A percentile compares a stretch with the other conserved stretches of the same genome.
These are phyloP conservation scores for Akanthomyces dipterigenus DNA, from an alignment of 2,329 filamentous ascomycete genomes.

Conservation along the genomic window DNA sequence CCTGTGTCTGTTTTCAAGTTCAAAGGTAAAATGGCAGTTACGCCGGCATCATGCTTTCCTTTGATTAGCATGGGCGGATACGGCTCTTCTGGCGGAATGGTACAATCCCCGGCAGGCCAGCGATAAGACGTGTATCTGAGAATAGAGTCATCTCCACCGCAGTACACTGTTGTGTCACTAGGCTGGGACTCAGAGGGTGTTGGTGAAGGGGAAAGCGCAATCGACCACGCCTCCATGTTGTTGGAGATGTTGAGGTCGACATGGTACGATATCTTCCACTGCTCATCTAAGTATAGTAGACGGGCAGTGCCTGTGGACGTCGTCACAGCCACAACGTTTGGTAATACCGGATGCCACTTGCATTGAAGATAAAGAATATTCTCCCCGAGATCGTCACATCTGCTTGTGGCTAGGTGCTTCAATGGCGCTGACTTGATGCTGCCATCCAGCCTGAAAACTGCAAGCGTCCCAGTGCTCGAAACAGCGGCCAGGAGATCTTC, in stretches of 20 bases:
- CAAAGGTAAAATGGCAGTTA: constrained; percentile 78
- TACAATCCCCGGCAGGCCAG: constrained; percentile 13
- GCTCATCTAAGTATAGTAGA: constrained; percentile 41
- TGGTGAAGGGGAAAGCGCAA: constrained; percentile 46
- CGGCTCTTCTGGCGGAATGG: constrained; percentile 15
- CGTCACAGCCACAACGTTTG: constrained; percentile 58
- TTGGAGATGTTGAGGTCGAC: constrained; percentile 39
- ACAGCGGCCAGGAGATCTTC: constrained; percentile 62
- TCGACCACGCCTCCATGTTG: constrained; percentile 66
- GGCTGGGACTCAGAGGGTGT: constrained; percentile 13
- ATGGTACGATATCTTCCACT: constrained; percentile 31
- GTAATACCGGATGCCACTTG: constrained; percentile 58
- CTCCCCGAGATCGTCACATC: constrained; percentile 43
- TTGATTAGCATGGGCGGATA: constrained; percentile 31
- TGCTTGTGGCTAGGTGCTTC: constrained; percentile 36
- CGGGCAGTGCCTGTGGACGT: constrained; percentile 61
- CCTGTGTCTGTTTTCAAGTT: constrained; percentile 32
- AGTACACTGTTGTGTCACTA: constrained; percentile 44
- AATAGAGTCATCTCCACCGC: constrained; percentile 71
- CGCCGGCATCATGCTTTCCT: constrained; percentile 65
- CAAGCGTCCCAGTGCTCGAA: constrained; percentile 67
- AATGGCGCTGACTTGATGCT: constrained; percentile 26
- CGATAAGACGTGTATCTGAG: constrained; percentile 41
- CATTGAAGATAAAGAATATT: constrained; percentile 64
- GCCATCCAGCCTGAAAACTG: constrained; percentile 52